These are phyloP conservation scores for Gracilaria vermiculophylla DNA, from an alignment of 23 red algal genomes.

Conservation along the genomic window DNA sequence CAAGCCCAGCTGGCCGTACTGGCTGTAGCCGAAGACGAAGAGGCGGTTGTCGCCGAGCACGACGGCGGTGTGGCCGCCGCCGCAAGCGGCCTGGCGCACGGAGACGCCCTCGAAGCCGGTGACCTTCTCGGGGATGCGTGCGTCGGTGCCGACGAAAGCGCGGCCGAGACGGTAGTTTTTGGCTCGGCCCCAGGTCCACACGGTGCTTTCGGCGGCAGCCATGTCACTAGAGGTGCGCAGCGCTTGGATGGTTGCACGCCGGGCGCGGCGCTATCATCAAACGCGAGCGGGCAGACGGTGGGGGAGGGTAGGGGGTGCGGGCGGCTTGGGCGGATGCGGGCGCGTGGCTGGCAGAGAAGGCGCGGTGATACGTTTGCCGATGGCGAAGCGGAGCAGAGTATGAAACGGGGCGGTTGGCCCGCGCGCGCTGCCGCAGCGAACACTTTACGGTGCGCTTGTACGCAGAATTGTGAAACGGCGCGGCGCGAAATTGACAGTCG, in stretches of 20 bases:
- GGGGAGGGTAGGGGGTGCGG: too few relatives aligned
- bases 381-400: background rate
- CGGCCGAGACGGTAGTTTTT: constrained; percentile 97
- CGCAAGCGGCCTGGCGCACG: constrained; percentile 65
- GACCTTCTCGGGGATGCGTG: constrained; percentile 64
- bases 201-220: constrained; percentile 70
- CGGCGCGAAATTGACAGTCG: background rate
- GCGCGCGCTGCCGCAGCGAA: too few relatives aligned
- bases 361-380: background rate
- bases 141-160: constrained; percentile 61
- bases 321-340: background rate
- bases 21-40: constrained; percentile 83
- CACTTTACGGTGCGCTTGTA: too few relatives aligned
- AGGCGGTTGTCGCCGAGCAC: constrained; percentile 66
- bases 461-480: background rate
- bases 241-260: background rate
- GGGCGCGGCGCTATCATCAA: background rate
- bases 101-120: constrained; percentile 43
- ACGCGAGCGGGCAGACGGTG: too few relatives aligned
- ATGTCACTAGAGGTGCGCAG: background rate
- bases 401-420: too few relatives aligned
- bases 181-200: constrained; percentile 92
- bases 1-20: constrained; percentile 96
- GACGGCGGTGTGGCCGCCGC: constrained; percentile 92
- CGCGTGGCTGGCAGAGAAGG: too few relatives aligned